Evolutionary conservation across 495 filamentous ascomycete species (phyloP).

Genomic region (Talaromyces proteolyticus): DNA sequence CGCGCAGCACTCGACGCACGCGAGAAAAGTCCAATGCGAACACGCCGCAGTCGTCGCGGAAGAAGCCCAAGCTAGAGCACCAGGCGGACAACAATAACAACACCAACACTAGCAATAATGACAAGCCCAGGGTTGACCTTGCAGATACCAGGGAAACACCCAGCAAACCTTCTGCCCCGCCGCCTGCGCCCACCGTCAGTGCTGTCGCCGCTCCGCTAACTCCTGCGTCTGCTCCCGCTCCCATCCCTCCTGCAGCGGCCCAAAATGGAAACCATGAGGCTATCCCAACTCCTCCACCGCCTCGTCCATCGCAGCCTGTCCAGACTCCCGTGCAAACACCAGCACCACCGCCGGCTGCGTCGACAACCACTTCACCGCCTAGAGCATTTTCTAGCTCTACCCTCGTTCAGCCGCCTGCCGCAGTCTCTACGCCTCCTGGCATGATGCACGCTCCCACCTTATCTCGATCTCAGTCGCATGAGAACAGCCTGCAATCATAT

Average conservation of each 20-base stretch:
- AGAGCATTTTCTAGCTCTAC: conserved; percentile 15
- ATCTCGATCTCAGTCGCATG: conserved; percentile 5
- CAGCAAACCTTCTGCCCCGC: not conserved
- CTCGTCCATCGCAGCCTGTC: conserved; percentile 12
- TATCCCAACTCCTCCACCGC: conserved; percentile 4
- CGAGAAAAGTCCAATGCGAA: conserved; percentile 31
- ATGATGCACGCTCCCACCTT: conserved; percentile 3
- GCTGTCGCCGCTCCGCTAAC: conserved; percentile 8
- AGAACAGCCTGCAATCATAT: not conserved
- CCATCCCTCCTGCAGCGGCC: conserved; percentile 9
- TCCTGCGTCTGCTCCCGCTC: conserved; percentile 11
- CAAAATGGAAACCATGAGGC: conserved; percentile 3
- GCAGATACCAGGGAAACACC: not conserved
- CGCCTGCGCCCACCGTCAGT: too few relatives aligned
- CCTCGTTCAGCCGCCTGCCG: conserved; percentile 17
- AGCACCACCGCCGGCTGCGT: conserved; percentile 8
- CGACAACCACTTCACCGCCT: conserved; percentile 15
- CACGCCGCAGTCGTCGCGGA: conserved; percentile 24
- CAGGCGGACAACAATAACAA: conserved; percentile 2
- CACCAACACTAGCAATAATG: not conserved
- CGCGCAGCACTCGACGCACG: conserved; percentile 25
- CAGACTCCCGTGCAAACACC: conserved; percentile 20
- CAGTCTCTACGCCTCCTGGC: conserved; percentile 11
- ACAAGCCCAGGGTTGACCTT: conserved; percentile 7
- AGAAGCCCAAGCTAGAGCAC: conserved; percentile 42